A percentile compares a stretch with the other conserved stretches of the same genome.
These are phyloP conservation scores for Botrytis galanthina DNA, from an alignment of 2,329 filamentous ascomycete genomes.

Conservation along the genomic window DNA sequence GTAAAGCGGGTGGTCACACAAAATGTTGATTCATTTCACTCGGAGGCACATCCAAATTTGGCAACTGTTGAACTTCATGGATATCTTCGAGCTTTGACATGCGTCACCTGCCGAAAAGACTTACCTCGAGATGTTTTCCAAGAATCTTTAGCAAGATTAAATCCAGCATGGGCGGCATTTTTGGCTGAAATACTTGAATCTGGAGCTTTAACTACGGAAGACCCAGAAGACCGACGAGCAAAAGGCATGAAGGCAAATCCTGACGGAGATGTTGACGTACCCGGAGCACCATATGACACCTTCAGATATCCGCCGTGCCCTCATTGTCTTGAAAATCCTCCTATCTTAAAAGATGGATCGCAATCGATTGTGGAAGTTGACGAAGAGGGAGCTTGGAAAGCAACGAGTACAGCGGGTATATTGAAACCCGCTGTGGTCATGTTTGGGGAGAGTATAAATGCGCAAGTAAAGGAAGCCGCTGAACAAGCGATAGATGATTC, in stretches of 20 bases:
- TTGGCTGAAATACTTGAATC: constrained; percentile 67
- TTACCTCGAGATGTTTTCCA: constrained; percentile 75
- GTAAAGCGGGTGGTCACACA: constrained; percentile 82
- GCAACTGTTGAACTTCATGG: constrained; percentile 86
- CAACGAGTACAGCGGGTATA: constrained; percentile 68
- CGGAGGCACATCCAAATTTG: constrained; percentile 68
- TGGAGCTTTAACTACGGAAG: constrained; percentile 75
- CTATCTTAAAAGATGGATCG: constrained; percentile 53
- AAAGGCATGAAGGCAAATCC: constrained; percentile 81
- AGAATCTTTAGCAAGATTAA: constrained; percentile 68
- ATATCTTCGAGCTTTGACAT: constrained; percentile 78
- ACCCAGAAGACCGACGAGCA: constrained; percentile 64
- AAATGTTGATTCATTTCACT: constrained; percentile 95
- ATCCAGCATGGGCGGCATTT: constrained; percentile 82
- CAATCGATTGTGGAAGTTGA: constrained; percentile 66
- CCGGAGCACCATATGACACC: constrained; percentile 79
- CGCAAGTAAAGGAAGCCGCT: constrained; percentile 67
- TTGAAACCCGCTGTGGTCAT: constrained; percentile 92
- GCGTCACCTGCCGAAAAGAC: constrained; percentile 72
- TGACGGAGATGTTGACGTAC: constrained; percentile 90
- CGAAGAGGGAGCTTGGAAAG: constrained; percentile 73
- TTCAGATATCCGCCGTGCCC: constrained; percentile 93
- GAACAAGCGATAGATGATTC: constrained; percentile 78
- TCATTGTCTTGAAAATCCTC: constrained; percentile 66
- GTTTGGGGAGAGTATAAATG: constrained; percentile 87